A percentile compares a stretch with the other conserved stretches of the same genome.
phyloP scores from a whole-genome alignment of 306 rosid species.

The Pachyrhizus erosus region DNA sequence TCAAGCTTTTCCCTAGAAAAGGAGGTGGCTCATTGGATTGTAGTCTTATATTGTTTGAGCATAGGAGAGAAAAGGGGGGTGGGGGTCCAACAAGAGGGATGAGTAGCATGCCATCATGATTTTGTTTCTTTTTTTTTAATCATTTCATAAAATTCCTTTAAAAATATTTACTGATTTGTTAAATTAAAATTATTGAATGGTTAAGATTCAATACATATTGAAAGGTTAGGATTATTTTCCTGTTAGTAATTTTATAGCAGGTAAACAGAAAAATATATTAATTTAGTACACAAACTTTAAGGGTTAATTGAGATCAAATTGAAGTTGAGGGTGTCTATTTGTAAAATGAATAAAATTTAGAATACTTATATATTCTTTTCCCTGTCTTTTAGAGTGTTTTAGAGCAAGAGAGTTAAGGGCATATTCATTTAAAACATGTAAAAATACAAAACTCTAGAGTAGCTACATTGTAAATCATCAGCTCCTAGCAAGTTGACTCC shows the following conservation, averaged over 20 bases:
- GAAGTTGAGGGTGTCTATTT: background rate
- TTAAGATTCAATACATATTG: background rate
- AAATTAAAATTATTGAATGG: background rate
- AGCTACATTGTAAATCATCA: conserved; percentile 6
- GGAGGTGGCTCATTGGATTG: background rate
- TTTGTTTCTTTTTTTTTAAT: background rate
- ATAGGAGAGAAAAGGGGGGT: background rate
- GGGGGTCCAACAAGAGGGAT: background rate
- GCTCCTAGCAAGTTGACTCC: conserved; percentile 11
- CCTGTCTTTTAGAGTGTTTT: background rate
- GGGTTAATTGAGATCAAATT: background rate
- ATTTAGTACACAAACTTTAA: background rate
- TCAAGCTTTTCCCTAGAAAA: background rate
- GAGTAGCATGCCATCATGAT: background rate
- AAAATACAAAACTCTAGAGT: background rate
- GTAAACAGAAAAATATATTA: background rate
- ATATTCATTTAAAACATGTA: conserved; percentile 13
- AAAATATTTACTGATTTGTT: background rate
- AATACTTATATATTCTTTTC: background rate
- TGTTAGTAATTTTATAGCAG: background rate
- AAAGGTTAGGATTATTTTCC: background rate
- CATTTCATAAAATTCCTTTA: background rate
- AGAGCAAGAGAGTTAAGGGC: background rate
- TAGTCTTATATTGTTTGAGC: background rate
- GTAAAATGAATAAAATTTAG: background rate